Evolutionary conservation across 2,329 filamentous ascomycete species (phyloP), one percentile per base, ranked within the genome.

Genomic region (Aurifilum marmelostoma): DNA sequence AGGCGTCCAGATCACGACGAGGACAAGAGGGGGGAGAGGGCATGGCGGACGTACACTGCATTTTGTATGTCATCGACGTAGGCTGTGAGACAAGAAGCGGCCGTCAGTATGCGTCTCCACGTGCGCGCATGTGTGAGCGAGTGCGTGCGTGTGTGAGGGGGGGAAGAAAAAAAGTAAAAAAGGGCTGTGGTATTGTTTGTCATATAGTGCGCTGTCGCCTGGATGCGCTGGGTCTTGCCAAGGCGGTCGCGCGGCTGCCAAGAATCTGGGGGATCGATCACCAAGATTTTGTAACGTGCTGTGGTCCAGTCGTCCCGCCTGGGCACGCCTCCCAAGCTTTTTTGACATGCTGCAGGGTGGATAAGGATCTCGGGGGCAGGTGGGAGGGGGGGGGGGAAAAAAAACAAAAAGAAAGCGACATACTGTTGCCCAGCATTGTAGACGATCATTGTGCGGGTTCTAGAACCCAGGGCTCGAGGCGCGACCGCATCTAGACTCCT

Each of bases 11-110:
- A 41, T 65, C 60, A 32, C 58, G 29, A 41, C n/a, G 69, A 34
- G 24, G 47, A 27, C 69, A 41, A 68, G 69, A 52, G 63, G 52
- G 69, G 52, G 54, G 63, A 66, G 67, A 39, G 65, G 59, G 66
- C 67, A 70, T 54, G 65, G 34, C 27, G 43, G 32, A 67, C 81
- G 72, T 83, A 84, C 82, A 84, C 80, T 78, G 80, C 81, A 83
- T 84, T 84, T 80, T 80, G 80, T 78, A 84, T 80, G 79, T 83
- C 79, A 77, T 78, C 78, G 77, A 84, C 82, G 66, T 68, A 70
- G 79, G 82, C 82, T 84, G 76, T 74, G 69, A 76, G 72, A 77
- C 73, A 69, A 37, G 24, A 37, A 58, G n/a, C 37, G 76, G 78
- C 75, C 80, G 79, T 77, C 76, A 72, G 67, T 64, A 69, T n/a